A percentile compares a stretch with the other conserved stretches of the same genome.
Conservation (phyloP, 208 protist genomes). For the Leishmania major region DNA sequence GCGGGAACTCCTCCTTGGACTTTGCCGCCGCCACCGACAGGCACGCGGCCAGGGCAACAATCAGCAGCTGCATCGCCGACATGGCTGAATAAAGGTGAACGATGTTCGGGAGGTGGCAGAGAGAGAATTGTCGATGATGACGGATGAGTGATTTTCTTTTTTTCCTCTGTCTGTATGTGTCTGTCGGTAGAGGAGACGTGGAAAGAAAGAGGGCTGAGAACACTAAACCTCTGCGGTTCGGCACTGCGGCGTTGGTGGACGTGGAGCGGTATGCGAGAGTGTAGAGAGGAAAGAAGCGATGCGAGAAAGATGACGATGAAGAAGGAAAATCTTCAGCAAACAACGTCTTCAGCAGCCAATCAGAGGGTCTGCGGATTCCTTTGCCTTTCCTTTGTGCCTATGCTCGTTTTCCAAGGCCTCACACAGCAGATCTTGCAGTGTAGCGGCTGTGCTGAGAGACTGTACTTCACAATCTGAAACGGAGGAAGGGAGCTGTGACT, state of each 20-base stretch:
- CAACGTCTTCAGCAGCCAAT: not conserved
- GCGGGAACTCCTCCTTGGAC: slow-evolving; percentile 53
- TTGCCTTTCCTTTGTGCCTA: not conserved
- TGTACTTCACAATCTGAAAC: not conserved
- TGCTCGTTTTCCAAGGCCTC: not conserved
- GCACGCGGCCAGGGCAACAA: slow-evolving; percentile 32
- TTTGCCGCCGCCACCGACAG: slow-evolving; percentile 26
- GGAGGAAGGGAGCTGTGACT: not conserved
- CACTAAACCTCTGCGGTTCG: not conserved
- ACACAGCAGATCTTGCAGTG: no score
- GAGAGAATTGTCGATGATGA: not conserved
- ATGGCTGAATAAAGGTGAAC: not conserved
- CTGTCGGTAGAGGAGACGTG: not conserved
- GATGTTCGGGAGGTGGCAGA: not conserved
- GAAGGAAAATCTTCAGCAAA: not conserved
- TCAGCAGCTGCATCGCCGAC: slow-evolving; percentile 22
- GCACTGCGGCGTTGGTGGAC: not conserved
- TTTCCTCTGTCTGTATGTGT: not conserved
- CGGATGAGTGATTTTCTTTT: not conserved
- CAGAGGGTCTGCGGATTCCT: not conserved
- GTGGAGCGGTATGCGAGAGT: no score
- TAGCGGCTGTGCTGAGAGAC: not conserved
- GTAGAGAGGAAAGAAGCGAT: not conserved
- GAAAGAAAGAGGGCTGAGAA: not conserved
- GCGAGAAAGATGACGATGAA: not conserved